Conservation (phyloP, 1,284 basidiomycete species). For the Ustilago curta region DNA sequence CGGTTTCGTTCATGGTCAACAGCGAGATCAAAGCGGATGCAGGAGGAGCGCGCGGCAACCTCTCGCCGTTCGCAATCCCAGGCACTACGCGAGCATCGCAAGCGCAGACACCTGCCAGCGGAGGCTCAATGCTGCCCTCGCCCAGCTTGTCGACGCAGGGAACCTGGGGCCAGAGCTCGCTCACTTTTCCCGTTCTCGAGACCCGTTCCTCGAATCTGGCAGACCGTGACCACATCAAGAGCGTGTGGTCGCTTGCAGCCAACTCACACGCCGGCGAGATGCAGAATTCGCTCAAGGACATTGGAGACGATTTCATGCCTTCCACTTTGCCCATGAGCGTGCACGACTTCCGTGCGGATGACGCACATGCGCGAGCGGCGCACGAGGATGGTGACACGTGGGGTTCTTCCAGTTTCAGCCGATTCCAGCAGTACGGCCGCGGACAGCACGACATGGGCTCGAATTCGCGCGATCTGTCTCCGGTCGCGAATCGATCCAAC, state of each 20-base stretch:
- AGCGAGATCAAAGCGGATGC: slow-evolving; percentile 57
- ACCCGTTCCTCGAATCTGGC: slow-evolving; percentile 40
- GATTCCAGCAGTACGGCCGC: slow-evolving; percentile 39
- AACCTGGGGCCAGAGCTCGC: slow-evolving; percentile 59
- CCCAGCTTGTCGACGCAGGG: slow-evolving; percentile 53
- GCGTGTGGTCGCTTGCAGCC: slow-evolving; percentile 57
- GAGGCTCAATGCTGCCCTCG: slow-evolving; percentile 50
- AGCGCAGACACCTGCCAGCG: slow-evolving; percentile 46
- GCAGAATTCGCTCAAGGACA: slow-evolving; percentile 61
- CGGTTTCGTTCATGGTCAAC: slow-evolving; percentile 64
- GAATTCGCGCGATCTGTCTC: slow-evolving; percentile 34
- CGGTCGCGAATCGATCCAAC: slow-evolving; percentile 30
- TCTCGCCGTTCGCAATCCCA: slow-evolving; percentile 37
- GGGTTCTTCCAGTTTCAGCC: slow-evolving; percentile 30
- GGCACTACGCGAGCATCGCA: slow-evolving; percentile 36
- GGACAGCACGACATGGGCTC: slow-evolving; percentile 25
- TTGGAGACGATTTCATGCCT: slow-evolving; percentile 60
- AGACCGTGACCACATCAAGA: slow-evolving; percentile 59
- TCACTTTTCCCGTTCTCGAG: slow-evolving; percentile 54
- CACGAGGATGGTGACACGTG: slow-evolving; percentile 22
- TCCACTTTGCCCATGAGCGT: slow-evolving; percentile 54
- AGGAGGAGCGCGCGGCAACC: slow-evolving; percentile 25
- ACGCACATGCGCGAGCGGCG: slow-evolving; percentile 11
- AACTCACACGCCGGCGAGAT: slow-evolving; percentile 47
- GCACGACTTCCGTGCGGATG: slow-evolving; percentile 54